These are phyloP conservation scores for Ottelia alismoides DNA, from an alignment of 106 monocot species.

Conservation along the genomic window DNA sequence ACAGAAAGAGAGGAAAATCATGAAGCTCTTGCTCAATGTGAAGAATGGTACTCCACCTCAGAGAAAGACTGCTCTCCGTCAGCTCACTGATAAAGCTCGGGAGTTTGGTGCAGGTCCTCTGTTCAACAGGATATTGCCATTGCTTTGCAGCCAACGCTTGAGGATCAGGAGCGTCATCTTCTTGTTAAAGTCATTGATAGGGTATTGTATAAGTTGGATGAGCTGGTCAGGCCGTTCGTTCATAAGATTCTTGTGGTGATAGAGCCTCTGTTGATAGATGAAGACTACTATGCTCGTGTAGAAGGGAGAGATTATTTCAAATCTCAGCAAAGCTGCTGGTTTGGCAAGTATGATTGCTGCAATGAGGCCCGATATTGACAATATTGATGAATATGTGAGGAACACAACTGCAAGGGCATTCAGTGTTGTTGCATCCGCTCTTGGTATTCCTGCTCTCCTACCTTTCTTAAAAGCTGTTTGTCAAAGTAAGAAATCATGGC, in stretches of 20 bases:
- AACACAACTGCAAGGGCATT: conserved; percentile 97
- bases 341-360: conserved; percentile 95
- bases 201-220: conserved; percentile 90
- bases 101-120: conserved; percentile 92
- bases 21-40: conserved; percentile 90
- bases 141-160: conserved; percentile 95
- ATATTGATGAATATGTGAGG: conserved; percentile 95
- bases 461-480: conserved; percentile 97
- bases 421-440: conserved; percentile 95
- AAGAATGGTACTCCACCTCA: conserved; percentile 97
- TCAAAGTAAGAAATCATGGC: conserved; percentile 99
- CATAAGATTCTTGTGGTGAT: conserved; percentile 98
- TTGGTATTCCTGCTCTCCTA: conserved; percentile 93
- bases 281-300: conserved; percentile 98
- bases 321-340: conserved; percentile 97
- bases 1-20: conserved; percentile 98
- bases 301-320: conserved; percentile 98
- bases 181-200: conserved; percentile 96
- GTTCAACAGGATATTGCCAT: conserved; percentile 84
- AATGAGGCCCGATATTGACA: conserved; percentile 98
- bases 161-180: conserved; percentile 93
- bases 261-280: conserved; percentile 92
- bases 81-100: conserved; percentile 90
- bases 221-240: conserved; percentile 88
- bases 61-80: conserved; percentile 85